Percentiles rank a stretch among this genome's conserved stretches.
Conservation (phyloP, 306 rosid genomes). For the Gynostemma pentaphyllum region DNA sequence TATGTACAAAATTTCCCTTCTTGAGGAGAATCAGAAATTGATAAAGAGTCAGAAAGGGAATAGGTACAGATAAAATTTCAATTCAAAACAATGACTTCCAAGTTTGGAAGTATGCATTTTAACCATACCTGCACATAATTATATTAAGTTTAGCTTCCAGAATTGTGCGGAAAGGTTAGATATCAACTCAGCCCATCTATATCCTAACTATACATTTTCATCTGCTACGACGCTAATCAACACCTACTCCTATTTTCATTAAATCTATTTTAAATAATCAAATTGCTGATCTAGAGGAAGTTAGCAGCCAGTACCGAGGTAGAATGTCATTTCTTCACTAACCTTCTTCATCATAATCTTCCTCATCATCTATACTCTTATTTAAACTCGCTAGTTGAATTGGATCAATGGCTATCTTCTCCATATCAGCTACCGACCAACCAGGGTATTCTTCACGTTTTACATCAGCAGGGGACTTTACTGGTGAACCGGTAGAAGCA, state of each 20-base stretch:
- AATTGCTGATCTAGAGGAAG: not conserved
- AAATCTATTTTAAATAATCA: not conserved
- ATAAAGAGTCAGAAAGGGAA: not conserved
- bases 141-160: not conserved
- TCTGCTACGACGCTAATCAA: not conserved
- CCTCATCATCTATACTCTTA: conserved; percentile 47
- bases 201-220: conserved; percentile 8
- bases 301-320: not conserved
- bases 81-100: not conserved
- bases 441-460: conserved; percentile 51
- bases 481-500: conserved; percentile 11
- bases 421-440: conserved; percentile 52
- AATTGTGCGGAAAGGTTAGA: not conserved
- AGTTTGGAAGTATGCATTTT: not conserved
- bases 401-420: conserved; percentile 49
- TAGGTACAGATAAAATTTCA: not conserved
- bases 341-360: conserved; percentile 70
- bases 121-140: not conserved
- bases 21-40: not conserved
- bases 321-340: not conserved
- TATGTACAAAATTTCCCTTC: no score
- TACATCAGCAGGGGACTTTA: conserved; percentile 19
- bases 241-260: not conserved
- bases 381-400: conserved; percentile 44
- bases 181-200: not conserved